phyloP scores from a whole-genome alignment of 148 eudicot genomes.

The Camellia granthamiana region DNA sequence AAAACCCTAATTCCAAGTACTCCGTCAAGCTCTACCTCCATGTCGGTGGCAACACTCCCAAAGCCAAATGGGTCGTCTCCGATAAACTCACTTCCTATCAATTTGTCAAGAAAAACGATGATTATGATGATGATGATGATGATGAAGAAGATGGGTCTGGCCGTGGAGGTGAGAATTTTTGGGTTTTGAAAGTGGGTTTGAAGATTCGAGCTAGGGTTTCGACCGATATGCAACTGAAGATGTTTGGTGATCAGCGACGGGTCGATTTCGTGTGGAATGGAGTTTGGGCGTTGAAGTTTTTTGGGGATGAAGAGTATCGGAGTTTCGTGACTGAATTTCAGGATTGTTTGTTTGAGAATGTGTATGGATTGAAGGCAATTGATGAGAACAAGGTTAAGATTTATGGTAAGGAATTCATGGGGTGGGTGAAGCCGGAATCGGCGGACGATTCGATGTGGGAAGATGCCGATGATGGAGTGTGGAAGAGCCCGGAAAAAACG shows the following conservation, averaged over 20 bases:
- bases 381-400: slow-evolving; percentile 72
- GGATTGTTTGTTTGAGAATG: slow-evolving; percentile 83
- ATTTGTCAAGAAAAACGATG: slow-evolving; percentile 39
- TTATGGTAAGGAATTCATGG: slow-evolving; percentile 84
- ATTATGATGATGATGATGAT: too few relatives aligned
- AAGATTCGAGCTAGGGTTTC: slow-evolving; percentile 66
- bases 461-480: slow-evolving; percentile 49
- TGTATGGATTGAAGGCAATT: slow-evolving; percentile 52
- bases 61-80: slow-evolving; percentile 74
- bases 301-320: slow-evolving; percentile 47
- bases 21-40: slow-evolving; percentile 73
- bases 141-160: slow-evolving; percentile 19
- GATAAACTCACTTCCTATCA: slow-evolving; percentile 47
- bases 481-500: slow-evolving; percentile 29
- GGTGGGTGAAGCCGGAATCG: slow-evolving; percentile 72
- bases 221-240: slow-evolving; percentile 80
- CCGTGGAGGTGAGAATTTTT: slow-evolving; percentile 24
- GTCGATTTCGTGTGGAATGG: slow-evolving; percentile 73
- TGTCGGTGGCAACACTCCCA: slow-evolving; percentile 71
- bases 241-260: slow-evolving; percentile 70
- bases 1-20: slow-evolving; percentile 32
- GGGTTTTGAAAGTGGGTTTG: slow-evolving; percentile 63
- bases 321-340: slow-evolving; percentile 56
- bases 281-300: slow-evolving; percentile 87
- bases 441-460: slow-evolving; percentile 97